A percentile compares a stretch with the other conserved stretches of the same genome.
Conservation (phyloP, 2,329 filamentous ascomycete genomes). For the Fusarium sp. region DNA sequence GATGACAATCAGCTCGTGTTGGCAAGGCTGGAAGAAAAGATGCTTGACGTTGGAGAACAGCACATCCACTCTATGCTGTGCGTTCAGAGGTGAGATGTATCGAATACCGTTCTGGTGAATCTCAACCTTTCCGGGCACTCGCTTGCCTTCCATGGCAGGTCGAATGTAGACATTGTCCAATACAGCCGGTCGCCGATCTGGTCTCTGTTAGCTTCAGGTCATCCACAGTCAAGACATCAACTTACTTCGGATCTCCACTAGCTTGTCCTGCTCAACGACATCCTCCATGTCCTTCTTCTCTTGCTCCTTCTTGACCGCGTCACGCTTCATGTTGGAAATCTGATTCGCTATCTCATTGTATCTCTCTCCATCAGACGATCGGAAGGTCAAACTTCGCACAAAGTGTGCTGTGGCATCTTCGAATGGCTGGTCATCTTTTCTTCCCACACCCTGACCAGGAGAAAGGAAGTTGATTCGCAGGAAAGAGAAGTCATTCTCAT, state of each 20-base stretch:
- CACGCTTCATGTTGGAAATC: constrained; percentile 96
- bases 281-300: constrained; percentile 99
- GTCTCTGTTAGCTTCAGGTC: constrained; percentile 54
- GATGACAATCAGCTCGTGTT: constrained; percentile 95
- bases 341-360: constrained; percentile 92
- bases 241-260: constrained; percentile 92
- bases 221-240: constrained; percentile 24
- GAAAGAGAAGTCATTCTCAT: constrained; percentile 94
- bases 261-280: constrained; percentile 98
- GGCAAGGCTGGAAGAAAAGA: constrained; percentile 97
- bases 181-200: constrained; percentile 88
- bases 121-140: constrained; percentile 93
- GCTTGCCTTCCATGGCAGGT: constrained; percentile 95
- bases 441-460: constrained; percentile 94
- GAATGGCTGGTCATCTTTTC: constrained; percentile 97
- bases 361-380: constrained; percentile 87
- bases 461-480: constrained; percentile 97
- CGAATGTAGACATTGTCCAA: constrained; percentile 96
- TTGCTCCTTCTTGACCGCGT: constrained; percentile 90
- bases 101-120: constrained; percentile 99
- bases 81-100: constrained; percentile 85
- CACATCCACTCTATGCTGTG: constrained; percentile 88
- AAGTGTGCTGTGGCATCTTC: constrained; percentile 97
- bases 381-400: constrained; percentile 93
- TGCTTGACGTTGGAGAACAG: constrained; percentile 99